phyloP scores from a whole-genome alignment of 371 early-diverging fungal species.

The Funneliformis caledonium region DNA sequence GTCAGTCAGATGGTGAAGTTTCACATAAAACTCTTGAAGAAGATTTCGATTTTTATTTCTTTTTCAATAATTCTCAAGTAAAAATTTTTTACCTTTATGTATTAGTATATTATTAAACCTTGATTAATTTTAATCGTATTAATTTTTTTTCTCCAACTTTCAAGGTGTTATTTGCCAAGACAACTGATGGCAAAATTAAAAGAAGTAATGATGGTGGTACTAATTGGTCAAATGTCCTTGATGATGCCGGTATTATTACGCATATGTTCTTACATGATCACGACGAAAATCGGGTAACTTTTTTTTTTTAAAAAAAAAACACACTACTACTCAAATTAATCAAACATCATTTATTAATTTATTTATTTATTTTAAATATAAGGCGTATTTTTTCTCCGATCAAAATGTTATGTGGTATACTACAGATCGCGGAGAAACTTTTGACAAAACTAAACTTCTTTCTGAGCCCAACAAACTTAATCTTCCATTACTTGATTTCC shows the following conservation, averaged over 20 bases:
- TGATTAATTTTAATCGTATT: not conserved
- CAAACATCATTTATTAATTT: not conserved
- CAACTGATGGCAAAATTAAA: constrained; percentile 64
- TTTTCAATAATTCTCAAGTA: not conserved
- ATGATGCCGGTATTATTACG: constrained; percentile 44
- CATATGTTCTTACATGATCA: constrained; percentile 58
- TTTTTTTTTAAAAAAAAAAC: not conserved
- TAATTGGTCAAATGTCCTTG: constrained; percentile 60
- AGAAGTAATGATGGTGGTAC: constrained; percentile 68
- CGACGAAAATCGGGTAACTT: constrained; percentile 38
- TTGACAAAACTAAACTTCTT: constrained; percentile 64
- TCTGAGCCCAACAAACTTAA: constrained; percentile 62
- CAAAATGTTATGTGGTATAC: constrained; percentile 62
- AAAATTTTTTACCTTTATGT: not conserved
- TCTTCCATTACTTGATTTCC: constrained; percentile 77
- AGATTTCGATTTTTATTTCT: not conserved
- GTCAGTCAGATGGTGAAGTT: not conserved
- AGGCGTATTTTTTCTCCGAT: constrained; percentile 68
- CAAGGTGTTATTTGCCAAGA: constrained; percentile 56
- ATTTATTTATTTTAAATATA: constrained; percentile 50
- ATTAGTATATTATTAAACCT: not conserved
- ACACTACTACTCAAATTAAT: not conserved
- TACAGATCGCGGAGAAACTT: constrained; percentile 69
- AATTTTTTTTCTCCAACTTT: not conserved
- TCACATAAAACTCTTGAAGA: not conserved